Conservation (phyloP, 768 basidiomycete species). For the Mycena crocata region DNA sequence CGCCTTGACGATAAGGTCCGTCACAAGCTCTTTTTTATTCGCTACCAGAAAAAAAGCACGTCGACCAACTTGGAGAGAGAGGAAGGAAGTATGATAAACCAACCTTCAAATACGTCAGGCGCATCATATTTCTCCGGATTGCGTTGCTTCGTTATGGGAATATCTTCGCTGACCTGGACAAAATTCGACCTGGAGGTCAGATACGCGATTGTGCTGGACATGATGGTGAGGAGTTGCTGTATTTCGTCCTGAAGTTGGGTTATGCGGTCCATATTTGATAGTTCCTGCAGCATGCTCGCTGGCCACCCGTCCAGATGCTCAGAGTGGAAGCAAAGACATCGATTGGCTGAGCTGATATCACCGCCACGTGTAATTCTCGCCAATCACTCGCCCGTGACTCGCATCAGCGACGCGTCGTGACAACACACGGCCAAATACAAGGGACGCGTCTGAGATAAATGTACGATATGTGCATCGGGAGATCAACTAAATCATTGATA, state of each 20-base stretch:
- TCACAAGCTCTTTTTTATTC: constrained; percentile 86
- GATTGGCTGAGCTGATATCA: no score
- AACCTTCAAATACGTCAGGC: constrained; percentile 82
- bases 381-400: no score
- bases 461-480: no score
- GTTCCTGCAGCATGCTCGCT: constrained; percentile 91
- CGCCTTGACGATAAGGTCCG: constrained; percentile 85
- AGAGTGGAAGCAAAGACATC: background rate
- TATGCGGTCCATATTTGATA: constrained; percentile 95
- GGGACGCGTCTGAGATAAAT: no score
- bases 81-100: constrained; percentile 4
- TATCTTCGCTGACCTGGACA: constrained; percentile 77
- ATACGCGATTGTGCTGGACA: constrained; percentile 86
- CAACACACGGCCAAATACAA: no score
- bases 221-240: constrained; percentile 90
- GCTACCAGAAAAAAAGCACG: constrained; percentile 61
- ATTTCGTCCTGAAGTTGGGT: constrained; percentile 96
- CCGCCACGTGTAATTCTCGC: no score
- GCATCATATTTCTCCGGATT: constrained; percentile 78
- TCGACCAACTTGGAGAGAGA: background rate
- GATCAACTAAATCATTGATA: no score
- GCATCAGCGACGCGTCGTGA: no score
- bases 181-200: constrained; percentile 83
- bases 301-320: constrained; percentile 39
- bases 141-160: constrained; percentile 88